Base-by-base conservation (phyloP, 2,329 filamentous ascomycete species). In the Phialophora expanda region DNA sequence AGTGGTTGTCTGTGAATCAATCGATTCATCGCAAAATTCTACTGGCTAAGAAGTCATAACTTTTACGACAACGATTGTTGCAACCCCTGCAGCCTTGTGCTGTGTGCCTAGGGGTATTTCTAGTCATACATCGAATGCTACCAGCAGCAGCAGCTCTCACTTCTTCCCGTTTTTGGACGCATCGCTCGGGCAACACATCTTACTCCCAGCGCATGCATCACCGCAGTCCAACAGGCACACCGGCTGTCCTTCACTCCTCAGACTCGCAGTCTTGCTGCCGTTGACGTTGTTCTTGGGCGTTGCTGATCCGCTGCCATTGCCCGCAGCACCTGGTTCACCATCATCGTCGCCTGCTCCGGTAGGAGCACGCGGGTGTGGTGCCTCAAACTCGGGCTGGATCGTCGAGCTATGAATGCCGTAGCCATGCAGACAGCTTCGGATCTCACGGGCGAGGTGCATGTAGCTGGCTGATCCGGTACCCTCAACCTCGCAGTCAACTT, bases 331-430 rank as follows among this genome's bases (percentile, higher is more conserved):
- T 2, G 61, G 44, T 2, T 60, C 65, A 61, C 66, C 66, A 24
- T 56, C 60, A 50, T 62, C 61, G n/a, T 64, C 68, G n/a, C 56
- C 46, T 12, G 64, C 34, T 7, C 58, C 62, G 4, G 55, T 55
- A 9, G 51, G 63, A 53, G 69, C 53, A 62, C 68, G 61, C 8
- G 32, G 55, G 4, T 41, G 38, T 9, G 48, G 48, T 24, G 38
- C 44, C 24, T 56, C 41, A 56, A 83, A 99, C 78, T 99, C 95
- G 5, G 95, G 95, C 78, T 99, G 95, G 72, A 99, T 98, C 12
- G 95, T 99, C 41, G 93, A 94, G 44, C 91, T 96, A 81, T 99
- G 95, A 70, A 99, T 98, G 63, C 95, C 94, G 73, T 96, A 97
- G 41, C 88, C 93, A 78, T 99, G 95, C 2, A 99, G 87, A 74